Evolutionary conservation across 2,329 filamentous ascomycete genomes (phyloP).

Genomic region (Teratosphaeria pseudoeucalypti): DNA sequence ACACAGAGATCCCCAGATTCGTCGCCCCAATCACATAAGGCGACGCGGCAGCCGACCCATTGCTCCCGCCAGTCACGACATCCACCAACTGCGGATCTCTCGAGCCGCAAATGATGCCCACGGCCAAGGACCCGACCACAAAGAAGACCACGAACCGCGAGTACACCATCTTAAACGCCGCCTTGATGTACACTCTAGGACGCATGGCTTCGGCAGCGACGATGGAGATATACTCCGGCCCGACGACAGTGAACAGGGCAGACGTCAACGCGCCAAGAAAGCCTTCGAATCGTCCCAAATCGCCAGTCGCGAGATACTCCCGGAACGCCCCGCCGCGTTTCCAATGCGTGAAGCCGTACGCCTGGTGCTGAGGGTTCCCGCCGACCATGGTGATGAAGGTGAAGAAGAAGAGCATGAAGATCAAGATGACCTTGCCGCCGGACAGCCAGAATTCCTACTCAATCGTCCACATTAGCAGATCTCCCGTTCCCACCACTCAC

Average conservation of each 20-base stretch:
- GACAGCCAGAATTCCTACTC: slow-evolving; percentile 36
- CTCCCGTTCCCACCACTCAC: slow-evolving; percentile 12
- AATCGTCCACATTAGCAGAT: neutral
- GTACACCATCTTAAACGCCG: slow-evolving; percentile 40
- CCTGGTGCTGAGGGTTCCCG: slow-evolving; percentile 25
- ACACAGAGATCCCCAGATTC: slow-evolving; percentile 31
- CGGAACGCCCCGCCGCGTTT: slow-evolving; percentile 25
- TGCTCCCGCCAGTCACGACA: slow-evolving; percentile 10
- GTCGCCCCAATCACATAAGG: slow-evolving; percentile 22
- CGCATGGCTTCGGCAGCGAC: slow-evolving; percentile 38
- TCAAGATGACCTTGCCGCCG: slow-evolving; percentile 32
- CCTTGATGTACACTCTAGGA: slow-evolving; percentile 36
- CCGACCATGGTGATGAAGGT: slow-evolving; percentile 28
- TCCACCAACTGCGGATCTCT: slow-evolving; percentile 18
- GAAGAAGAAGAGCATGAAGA: slow-evolving; percentile 34
- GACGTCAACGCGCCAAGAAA: slow-evolving; percentile 25
- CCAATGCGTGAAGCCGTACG: slow-evolving; percentile 37
- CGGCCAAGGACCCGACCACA: slow-evolving; percentile 35
- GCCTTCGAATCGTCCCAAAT: slow-evolving; percentile 26
- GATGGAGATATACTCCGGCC: slow-evolving; percentile 41
- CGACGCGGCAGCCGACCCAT: slow-evolving; percentile 13
- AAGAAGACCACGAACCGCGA: slow-evolving; percentile 38
- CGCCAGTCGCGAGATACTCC: slow-evolving; percentile 19
- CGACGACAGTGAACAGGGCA: slow-evolving; percentile 37
- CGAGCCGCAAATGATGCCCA: slow-evolving; percentile 31